These are phyloP conservation scores for Sapria himalayana DNA, from an alignment of 345 rosid genomes.

Conservation along the genomic window DNA sequence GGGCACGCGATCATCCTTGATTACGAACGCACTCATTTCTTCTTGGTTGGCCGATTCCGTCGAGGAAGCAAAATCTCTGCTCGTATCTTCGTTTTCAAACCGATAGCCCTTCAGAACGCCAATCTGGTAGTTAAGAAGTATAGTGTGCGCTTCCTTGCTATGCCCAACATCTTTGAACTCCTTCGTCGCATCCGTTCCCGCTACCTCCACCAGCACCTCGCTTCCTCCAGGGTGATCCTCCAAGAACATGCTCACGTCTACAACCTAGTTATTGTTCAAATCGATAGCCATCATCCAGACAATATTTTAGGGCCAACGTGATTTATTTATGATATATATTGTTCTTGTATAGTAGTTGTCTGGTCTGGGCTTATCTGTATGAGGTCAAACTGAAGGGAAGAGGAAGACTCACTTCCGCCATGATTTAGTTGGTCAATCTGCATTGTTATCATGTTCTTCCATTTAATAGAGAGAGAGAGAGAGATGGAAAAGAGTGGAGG, in stretches of 20 bases:
- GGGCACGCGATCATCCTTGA: conserved; percentile 16
- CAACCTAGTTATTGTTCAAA: conserved; percentile 13
- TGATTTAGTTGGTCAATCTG: too few relatives aligned
- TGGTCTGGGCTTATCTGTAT: too few relatives aligned
- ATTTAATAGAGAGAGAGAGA: neutral
- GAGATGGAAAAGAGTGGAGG: too few relatives aligned
- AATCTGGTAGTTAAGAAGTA: conserved; percentile 27
- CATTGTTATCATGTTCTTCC: too few relatives aligned
- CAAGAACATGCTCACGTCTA: conserved; percentile 29
- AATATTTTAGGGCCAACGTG: too few relatives aligned
- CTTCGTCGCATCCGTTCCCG: conserved; percentile 38
- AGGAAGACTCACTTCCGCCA: too few relatives aligned
- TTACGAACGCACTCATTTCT: conserved; percentile 32
- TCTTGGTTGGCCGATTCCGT: conserved; percentile 13
- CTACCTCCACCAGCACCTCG: conserved; percentile 29
- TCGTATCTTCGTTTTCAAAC: conserved; percentile 5
- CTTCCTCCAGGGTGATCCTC: conserved; percentile 51
- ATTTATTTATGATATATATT: too few relatives aligned
- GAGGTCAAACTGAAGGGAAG: too few relatives aligned
- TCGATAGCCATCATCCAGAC: neutral
- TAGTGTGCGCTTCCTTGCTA: conserved; percentile 26
- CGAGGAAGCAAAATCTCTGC: conserved; percentile 2
- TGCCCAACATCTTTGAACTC: conserved; percentile 30
- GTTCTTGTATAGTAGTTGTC: too few relatives aligned
- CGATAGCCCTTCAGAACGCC: conserved; percentile 24